Base-by-base conservation (phyloP, 352 stramenopile genomes). In the Blastocystis hominis region DNA sequence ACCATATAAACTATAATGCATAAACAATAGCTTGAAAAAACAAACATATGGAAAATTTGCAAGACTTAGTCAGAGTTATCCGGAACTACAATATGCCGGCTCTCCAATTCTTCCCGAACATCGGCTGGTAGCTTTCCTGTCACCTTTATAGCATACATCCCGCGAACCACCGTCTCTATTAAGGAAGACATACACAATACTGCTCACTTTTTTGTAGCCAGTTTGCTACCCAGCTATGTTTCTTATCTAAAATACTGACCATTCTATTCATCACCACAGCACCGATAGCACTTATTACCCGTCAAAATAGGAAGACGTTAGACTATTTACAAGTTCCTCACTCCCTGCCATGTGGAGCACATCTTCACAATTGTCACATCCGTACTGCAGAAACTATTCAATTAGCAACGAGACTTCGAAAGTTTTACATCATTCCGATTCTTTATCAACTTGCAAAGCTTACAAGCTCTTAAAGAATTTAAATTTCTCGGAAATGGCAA, bases 241-340 rank as follows among this genome's bases (percentile, higher is more conserved):
- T 50, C 61, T 53, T 84, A 50, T 84, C 54, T 20, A 84, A 44
- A 69, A 84, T 84, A 6, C 42, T 64, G 7, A 84, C 72, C 72
- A 84, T 84, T 17, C 72, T 84, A 84, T 5, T 30, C 6, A n/a
- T 7, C 2, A 68, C 6, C 50, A 50, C 38, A 4, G 17, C 20
- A 42, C 20, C 3, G 20, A 62, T 36, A 47, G 24, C 44, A 84
- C 15, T 50, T 44, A 20, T 42, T 66, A 84, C 72, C 72, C 72
- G 30, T 84, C 72, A 84, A 84, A 84, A 68, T 84, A 84, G 20
- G 72, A 50, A 84, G 72, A 50, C 17, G 72, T 84, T 50, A 84
- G 64, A 38, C 61, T n/a, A 20, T 53, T 34, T 15, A 84, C 72
- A 42, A 30, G 30, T 63, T 84, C 72, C 47, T 84, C 72, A 40